Evolutionary conservation across 2,329 filamentous ascomycete genomes (phyloP), one percentile per base, ranked within the genome.

Genomic region (Diaporthe sp.): DNA sequence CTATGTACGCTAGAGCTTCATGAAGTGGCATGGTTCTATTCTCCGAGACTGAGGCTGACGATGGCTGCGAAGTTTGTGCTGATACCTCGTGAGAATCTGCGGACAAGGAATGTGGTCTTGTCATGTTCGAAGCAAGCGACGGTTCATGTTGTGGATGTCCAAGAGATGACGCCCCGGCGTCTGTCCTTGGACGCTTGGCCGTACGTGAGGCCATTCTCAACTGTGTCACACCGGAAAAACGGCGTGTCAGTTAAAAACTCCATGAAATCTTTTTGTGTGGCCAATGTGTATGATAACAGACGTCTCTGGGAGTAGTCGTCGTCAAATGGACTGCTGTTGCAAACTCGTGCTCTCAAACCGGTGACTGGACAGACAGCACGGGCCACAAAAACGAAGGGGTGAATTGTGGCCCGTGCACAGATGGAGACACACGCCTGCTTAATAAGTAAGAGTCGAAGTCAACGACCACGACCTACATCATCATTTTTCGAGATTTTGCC

Each of bases 1-100:
- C 69, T 13, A 75, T 45, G 12, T 72, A 35, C 45, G 50, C 60
- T 7, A 75, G 60, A 13, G 73, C 73, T 28, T 73, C 69, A 25
- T 75, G 73, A 4, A 75, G 8, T 19, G 61, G 50, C 69, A 75
- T 75, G n/a, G 40, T 67, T 33, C 67, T 67, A 22, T 69, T 73
- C 15, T 55, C 54, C 25, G 69, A 60, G 9, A n/a, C 28, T 17
- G 69, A 60, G 9, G 19, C 28, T 17, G 42, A 5, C n/a, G 45
- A 54, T 7, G 69, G 42, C 15, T 33, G 38, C 6, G 42, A 15
- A 28, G 35, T 2, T 9, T 19, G 55, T 50, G 30, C 28, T 28
- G 42, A 33, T 38, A 7, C 13, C 3, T 7, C 40, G 35, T n/a
- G 40, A 13, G 40, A 30, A 13, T 35, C 68, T 28, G 68, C 40